Percentiles rank a stretch among this genome's conserved stretches.
phyloP scores from a whole-genome alignment of 176 grass and related monocot genomes.

The Calamus simplicifolius region DNA sequence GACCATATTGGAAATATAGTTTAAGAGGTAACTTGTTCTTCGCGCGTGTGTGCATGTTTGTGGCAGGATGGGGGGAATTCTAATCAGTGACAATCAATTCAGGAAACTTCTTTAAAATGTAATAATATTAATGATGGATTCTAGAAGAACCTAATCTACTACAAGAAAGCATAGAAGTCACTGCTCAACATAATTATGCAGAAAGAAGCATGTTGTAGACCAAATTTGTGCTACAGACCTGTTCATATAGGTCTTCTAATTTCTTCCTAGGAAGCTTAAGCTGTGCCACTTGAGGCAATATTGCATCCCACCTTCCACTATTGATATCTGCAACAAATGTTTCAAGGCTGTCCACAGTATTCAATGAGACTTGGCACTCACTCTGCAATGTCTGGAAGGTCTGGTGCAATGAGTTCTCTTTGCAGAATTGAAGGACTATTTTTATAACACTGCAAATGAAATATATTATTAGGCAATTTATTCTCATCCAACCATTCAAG shows the following conservation, averaged over 20 bases:
- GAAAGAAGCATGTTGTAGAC: neutral
- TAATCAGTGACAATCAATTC: too few relatives aligned
- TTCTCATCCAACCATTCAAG: too few relatives aligned
- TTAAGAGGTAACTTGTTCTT: too few relatives aligned
- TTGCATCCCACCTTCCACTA: slow-evolving; percentile 81
- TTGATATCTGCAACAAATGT: slow-evolving; percentile 75
- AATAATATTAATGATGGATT: too few relatives aligned
- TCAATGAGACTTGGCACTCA: slow-evolving; percentile 94
- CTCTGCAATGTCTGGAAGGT: slow-evolving; percentile 93
- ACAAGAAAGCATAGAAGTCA: too few relatives aligned
- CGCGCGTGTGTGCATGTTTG: too few relatives aligned
- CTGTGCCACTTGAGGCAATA: slow-evolving; percentile 86
- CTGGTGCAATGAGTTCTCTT: slow-evolving; percentile 97
- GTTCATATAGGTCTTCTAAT: slow-evolving; percentile 94
- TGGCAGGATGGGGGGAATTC: too few relatives aligned
- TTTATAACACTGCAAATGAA: slow-evolving; percentile 70
- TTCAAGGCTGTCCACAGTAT: slow-evolving; percentile 85
- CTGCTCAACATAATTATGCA: too few relatives aligned
- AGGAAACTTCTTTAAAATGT: too few relatives aligned
- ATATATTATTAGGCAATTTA: neutral
- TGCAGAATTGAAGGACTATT: slow-evolving; percentile 97
- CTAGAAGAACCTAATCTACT: too few relatives aligned
- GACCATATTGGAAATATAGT: too few relatives aligned
- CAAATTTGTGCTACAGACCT: slow-evolving; percentile 17
- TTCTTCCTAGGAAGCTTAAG: slow-evolving; percentile 93